phyloP scores from a whole-genome alignment of 2,329 filamentous ascomycete genomes.

The Colletotrichum trifolii region DNA sequence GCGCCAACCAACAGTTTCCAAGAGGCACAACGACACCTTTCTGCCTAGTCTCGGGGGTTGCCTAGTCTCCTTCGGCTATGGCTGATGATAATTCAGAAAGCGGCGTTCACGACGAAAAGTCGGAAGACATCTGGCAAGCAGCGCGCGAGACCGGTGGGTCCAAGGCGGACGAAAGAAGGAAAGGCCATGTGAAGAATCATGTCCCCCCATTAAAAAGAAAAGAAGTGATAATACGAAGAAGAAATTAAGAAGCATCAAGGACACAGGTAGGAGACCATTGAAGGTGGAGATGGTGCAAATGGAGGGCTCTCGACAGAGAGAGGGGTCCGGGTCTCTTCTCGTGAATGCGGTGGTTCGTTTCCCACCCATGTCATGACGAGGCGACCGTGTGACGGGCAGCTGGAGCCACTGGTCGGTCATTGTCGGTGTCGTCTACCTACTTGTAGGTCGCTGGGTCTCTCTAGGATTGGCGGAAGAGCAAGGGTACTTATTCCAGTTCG shows the following conservation, averaged over 20 bases:
- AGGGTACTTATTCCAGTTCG: slow-evolving; percentile 27
- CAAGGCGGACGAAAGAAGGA: slow-evolving; percentile 1
- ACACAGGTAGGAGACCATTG: slow-evolving; percentile 27
- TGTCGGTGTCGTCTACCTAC: slow-evolving; percentile 16
- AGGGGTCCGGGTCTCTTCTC: slow-evolving; percentile 17
- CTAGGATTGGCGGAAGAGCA: slow-evolving; percentile 9
- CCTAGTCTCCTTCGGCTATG: background rate
- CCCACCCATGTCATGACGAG: slow-evolving; percentile 22
- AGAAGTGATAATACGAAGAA: slow-evolving; percentile 32
- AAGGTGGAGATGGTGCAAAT: slow-evolving; percentile 30
- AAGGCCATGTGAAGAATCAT: slow-evolving; percentile 4
- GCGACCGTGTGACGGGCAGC: slow-evolving; percentile 35
- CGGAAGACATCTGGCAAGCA: background rate
- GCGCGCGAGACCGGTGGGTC: slow-evolving; percentile 6
- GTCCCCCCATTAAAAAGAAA: background rate
- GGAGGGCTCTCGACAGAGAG: slow-evolving; percentile 13
- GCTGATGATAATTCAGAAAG: background rate
- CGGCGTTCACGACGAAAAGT: too few relatives aligned
- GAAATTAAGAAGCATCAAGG: slow-evolving; percentile 31
- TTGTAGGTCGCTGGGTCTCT: slow-evolving; percentile 11
- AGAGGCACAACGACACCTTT: slow-evolving; percentile 4
- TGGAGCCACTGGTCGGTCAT: slow-evolving; percentile 27
- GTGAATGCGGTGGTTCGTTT: background rate
- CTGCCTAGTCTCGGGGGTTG: background rate
- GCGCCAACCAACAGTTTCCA: slow-evolving; percentile 19